A percentile compares a stretch with the other conserved stretches of the same genome.
Evolutionary conservation across 129 eudicot genomes (phyloP).

Genomic region (Cynara cardunculus): DNA sequence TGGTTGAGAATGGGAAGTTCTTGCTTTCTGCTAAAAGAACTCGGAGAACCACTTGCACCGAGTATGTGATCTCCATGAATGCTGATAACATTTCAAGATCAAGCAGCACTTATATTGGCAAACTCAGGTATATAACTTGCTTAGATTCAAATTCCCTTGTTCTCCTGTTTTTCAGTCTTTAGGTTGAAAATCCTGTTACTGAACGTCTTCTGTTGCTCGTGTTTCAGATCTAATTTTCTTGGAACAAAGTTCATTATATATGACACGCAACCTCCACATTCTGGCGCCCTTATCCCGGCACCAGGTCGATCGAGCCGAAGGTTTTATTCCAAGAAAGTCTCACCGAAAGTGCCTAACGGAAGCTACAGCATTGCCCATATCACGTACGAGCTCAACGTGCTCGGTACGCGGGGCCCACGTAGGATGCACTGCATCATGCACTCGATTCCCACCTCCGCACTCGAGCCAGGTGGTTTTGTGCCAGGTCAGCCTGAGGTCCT

Average conservation of each 20-base stretch:
- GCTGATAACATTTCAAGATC: constrained; percentile 84
- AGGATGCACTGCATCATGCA: constrained; percentile 87
- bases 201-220: too few species aligned
- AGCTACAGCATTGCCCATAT: constrained; percentile 76
- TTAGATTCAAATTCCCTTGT: too few species aligned
- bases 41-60: constrained; percentile 84
- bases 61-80: constrained; percentile 81
- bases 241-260: constrained; percentile 85
- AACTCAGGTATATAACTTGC: constrained; percentile 51
- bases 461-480: constrained; percentile 63
- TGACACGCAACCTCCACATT: constrained; percentile 78
- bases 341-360: constrained; percentile 79
- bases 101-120: constrained; percentile 75
- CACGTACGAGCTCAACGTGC: constrained; percentile 73
- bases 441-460: constrained; percentile 68
- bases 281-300: constrained; percentile 47
- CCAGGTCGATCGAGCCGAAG: constrained; percentile 77
- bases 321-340: constrained; percentile 69
- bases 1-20: constrained; percentile 84
- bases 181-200: too few species aligned
- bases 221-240: constrained; percentile 72
- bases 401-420: constrained; percentile 84
- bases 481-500: constrained; percentile 77
- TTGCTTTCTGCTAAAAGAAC: constrained; percentile 88
- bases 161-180: too few species aligned